phyloP scores from a whole-genome alignment of 2,329 filamentous ascomycete species.

The Xylariaceae sp. region DNA sequence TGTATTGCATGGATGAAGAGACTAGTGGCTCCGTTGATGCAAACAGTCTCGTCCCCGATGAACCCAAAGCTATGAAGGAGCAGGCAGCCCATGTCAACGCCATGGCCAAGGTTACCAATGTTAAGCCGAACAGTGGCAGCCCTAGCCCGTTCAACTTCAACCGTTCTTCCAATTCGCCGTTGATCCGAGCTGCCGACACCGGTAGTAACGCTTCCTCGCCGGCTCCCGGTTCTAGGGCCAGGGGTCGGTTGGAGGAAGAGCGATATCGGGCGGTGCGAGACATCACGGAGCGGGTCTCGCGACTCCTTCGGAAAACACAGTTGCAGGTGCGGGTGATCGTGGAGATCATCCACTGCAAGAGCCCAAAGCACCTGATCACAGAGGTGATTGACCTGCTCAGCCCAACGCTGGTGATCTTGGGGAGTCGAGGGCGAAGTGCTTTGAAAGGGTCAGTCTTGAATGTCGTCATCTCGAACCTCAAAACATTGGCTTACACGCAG shows the following conservation, averaged over 20 bases:
- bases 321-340: conserved; percentile 91
- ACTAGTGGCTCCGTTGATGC: conserved; percentile 49
- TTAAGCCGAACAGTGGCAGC: conserved; percentile 20
- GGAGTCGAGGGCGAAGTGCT: conserved; percentile 84
- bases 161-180: conserved; percentile 29
- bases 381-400: conserved; percentile 94
- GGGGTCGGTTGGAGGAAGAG: conserved; percentile 68
- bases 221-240: conserved; percentile 45
- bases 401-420: conserved; percentile 88
- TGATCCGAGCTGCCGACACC: conserved; percentile 32
- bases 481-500: conserved; percentile 5
- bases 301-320: conserved; percentile 81
- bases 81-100: conserved; percentile 68
- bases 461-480: not conserved
- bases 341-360: conserved; percentile 98
- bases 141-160: conserved; percentile 23
- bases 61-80: conserved; percentile 70
- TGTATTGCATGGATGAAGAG: conserved; percentile 93
- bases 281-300: conserved; percentile 81
- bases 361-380: conserved; percentile 89
- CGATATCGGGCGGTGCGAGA: conserved; percentile 75
- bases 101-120: conserved; percentile 37
- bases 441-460: conserved; percentile 76
- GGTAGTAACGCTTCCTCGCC: conserved; percentile 37
- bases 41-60: conserved; percentile 61